Conservation (phyloP, 176 grass and related monocot species). For the Phoenix dactylifera region DNA sequence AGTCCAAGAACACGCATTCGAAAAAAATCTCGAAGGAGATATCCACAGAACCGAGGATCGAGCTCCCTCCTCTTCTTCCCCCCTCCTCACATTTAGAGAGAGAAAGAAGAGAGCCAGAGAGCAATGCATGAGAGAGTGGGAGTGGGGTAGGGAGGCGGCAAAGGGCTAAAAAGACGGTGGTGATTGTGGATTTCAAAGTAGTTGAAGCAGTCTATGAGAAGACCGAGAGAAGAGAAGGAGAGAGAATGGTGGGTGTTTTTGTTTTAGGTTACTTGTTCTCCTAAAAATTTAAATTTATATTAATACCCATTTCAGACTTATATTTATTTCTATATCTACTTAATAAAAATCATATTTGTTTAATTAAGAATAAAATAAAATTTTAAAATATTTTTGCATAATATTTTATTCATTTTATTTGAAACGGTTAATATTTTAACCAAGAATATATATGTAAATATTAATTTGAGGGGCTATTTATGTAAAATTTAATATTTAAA, state of each 20-base stretch:
- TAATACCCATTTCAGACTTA: no score
- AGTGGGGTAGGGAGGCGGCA: neutral
- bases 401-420: no score
- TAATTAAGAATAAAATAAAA: no score
- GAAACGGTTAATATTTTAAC: no score
- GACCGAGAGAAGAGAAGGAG: slow-evolving; percentile 2
- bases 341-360: no score
- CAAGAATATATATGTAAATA: no score
- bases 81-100: neutral
- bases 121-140: neutral
- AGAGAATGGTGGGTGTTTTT: neutral
- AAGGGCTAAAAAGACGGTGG: neutral
- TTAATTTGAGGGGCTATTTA: no score
- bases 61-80: neutral
- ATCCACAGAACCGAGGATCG: neutral
- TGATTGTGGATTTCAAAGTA: slow-evolving; percentile 4
- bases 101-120: slow-evolving; percentile 1
- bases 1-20: neutral
- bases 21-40: neutral
- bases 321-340: no score
- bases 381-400: no score
- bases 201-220: neutral
- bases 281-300: no score
- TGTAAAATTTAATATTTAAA: no score
- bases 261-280: no score